Evolutionary conservation across 805 yeast species (phyloP).

Genomic region (Candida pseudofarinosa): DNA sequence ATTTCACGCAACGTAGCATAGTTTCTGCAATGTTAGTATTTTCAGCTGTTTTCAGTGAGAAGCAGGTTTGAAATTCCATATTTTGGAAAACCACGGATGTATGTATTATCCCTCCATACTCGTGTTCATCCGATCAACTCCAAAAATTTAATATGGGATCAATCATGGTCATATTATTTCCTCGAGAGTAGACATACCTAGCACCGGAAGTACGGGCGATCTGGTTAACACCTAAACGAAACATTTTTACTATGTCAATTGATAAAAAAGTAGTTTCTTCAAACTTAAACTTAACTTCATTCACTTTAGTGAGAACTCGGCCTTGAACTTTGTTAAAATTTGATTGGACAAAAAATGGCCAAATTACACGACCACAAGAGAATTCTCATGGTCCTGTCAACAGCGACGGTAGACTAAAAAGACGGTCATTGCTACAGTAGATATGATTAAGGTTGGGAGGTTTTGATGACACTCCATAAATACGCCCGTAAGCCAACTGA

Average conservation of each 20-base stretch:
- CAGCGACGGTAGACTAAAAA: no score
- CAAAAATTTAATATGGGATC: no score
- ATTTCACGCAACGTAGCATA: constrained; percentile 99
- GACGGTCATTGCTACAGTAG: no score
- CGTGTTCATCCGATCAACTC: no score
- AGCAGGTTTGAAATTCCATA: no score
- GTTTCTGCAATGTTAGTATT: constrained; percentile 52
- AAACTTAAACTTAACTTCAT: neutral
- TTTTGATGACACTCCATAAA: no score
- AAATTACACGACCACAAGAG: neutral
- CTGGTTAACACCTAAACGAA: constrained; percentile 52
- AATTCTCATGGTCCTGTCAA: no score
- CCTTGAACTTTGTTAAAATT: neutral
- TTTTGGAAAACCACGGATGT: no score
- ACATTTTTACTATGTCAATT: constrained; percentile 30
- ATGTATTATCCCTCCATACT: neutral
- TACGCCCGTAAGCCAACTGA: no score
- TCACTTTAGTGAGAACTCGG: neutral
- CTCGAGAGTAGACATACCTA: constrained; percentile 40
- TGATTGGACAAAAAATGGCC: neutral
- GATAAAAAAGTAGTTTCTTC: neutral
- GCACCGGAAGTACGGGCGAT: constrained; percentile 47
- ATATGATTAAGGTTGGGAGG: no score
- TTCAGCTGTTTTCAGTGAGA: no score
- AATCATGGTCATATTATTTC: neutral